A percentile compares a stretch with the other conserved stretches of the same genome.
Conservation (phyloP, 305 asterid species). For the Fraxinus baroniana region DNA sequence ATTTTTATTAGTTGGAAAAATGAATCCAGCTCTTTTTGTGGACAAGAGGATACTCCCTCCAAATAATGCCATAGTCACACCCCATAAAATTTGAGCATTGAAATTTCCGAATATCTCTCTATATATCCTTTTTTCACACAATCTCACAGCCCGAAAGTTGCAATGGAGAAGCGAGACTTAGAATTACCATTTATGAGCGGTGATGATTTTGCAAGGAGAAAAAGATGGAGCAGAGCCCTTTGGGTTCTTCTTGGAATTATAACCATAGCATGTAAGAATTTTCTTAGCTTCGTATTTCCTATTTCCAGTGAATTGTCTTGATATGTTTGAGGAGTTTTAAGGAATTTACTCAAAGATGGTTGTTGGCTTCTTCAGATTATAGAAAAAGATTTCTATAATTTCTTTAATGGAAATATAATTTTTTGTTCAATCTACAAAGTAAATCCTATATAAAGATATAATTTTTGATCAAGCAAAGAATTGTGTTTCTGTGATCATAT, state of each 20-base stretch:
- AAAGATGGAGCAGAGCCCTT: conserved; percentile 29
- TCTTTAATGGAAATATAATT: neutral
- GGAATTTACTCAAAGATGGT: neutral
- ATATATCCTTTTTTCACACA: neutral
- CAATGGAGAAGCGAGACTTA: conserved; percentile 29
- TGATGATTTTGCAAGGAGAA: conserved; percentile 9
- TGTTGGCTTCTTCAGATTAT: neutral
- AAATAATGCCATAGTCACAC: no score
- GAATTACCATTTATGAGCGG: conserved; percentile 29
- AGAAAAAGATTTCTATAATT: no score
- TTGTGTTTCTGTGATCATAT: neutral
- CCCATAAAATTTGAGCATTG: neutral
- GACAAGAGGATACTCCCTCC: neutral
- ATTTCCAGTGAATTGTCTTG: neutral
- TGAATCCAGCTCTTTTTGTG: neutral
- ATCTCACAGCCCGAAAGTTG: neutral
- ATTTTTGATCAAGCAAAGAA: neutral
- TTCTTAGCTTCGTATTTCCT: neutral
- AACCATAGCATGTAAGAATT: conserved; percentile 53
- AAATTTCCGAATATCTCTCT: neutral
- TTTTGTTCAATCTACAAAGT: neutral
- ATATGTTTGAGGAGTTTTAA: neutral
- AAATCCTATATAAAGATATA: neutral
- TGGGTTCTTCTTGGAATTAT: conserved; percentile 29
- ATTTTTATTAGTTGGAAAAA: neutral